Conservation (phyloP, 768 basidiomycete genomes). For the Neoboletus magnificus region DNA sequence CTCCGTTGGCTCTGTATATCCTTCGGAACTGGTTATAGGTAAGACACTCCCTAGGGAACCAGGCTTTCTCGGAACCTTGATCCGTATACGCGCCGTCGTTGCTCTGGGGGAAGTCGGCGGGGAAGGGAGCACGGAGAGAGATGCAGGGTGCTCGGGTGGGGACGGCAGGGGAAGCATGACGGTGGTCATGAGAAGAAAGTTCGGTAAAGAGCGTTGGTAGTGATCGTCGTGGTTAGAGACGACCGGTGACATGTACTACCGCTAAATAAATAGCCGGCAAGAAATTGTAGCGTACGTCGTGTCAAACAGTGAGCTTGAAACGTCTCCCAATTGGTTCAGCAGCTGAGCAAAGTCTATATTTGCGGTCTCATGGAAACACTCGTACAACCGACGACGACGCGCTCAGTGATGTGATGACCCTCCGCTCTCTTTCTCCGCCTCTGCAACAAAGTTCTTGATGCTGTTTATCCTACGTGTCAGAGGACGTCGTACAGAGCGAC, state of each 20-base stretch:
- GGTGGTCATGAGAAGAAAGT: not conserved
- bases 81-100: constrained; percentile 9
- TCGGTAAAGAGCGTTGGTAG: not conserved
- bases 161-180: not conserved
- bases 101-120: constrained; percentile 20
- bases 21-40: not conserved
- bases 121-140: constrained; percentile 8
- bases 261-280: not conserved
- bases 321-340: not conserved
- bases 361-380: constrained; percentile 1
- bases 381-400: constrained; percentile 1
- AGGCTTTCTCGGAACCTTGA: constrained; percentile 9
- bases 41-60: not conserved
- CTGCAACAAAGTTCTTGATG: constrained; percentile 75
- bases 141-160: not conserved
- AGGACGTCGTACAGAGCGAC: constrained; percentile 30
- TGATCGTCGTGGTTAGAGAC: not conserved
- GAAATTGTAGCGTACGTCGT: not conserved
- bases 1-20: not conserved
- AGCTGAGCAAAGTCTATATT: constrained; percentile 3
- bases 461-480: constrained; percentile 56
- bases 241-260: not conserved
- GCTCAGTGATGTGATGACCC: constrained; percentile 32
- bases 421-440: constrained; percentile 76
- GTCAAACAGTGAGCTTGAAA: not conserved